Evolutionary conservation across 129 eudicot genomes (phyloP), one percentile per base, ranked within the genome.

Genomic region (Centrapalus pauciflorus): DNA sequence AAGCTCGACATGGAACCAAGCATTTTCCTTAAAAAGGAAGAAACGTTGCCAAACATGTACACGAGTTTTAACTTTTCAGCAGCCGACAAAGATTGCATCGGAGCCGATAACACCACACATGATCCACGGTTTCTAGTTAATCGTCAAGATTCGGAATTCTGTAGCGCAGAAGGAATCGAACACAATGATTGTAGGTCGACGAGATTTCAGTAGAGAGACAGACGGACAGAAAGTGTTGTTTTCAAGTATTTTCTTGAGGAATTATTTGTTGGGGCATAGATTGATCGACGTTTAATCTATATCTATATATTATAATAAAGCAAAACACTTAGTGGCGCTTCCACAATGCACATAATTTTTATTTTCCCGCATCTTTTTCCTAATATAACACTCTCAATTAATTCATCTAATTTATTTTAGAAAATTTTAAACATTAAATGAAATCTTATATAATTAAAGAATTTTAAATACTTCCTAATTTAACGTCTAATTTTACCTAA

Each of bases 1-100:
- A 84, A 74, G 26, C 11, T 71, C 19, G 88, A 83, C 38, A 4
- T 55, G 34, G 88, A 84, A 57, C 67, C 61, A 55, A 85, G 77
- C 57, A 76, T 72, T 20, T 37, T 55, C 16, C 73, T 76, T 46
- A 62, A 74, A 24, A 81, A 58, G 58, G 71, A 77, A 1, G 81
- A 76, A 4, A 75, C 59, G 9, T 32, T 57, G 70, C 71, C 63
- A 29, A 65, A 32, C 27, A 33, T 34, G 56, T 1, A 66, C 7
- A 68, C 19, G 55, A 54, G 46, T 38, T 20, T 3, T 1, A 29
- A 23, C 45, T 13, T 0, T 73, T 23, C 78, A 10, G 30, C 43
- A 11, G n/a, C 19, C 1, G 51, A 65, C 23, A 30, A 64, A 41
- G 73, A 64, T 43, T 74, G 34, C 54, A 13, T 64, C 21, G 41